A percentile compares a stretch with the other conserved stretches of the same genome.
Evolutionary conservation across 768 basidiomycete species (phyloP).

Genomic region (Kwoniella bestiolae): DNA sequence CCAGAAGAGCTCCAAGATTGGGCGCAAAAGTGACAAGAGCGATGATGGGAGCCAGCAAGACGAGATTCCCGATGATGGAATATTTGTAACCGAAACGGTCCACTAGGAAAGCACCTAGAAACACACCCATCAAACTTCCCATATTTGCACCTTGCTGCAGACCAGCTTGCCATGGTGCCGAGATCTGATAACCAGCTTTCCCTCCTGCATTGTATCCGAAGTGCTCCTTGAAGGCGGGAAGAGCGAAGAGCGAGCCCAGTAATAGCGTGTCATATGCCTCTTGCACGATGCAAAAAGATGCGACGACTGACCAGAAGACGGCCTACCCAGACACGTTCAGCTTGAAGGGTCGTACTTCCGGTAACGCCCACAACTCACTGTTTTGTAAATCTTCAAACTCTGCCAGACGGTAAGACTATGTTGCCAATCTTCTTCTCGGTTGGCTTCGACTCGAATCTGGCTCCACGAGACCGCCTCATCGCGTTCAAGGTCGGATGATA

Average conservation of each 20-base stretch:
- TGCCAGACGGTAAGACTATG: slow-evolving; percentile 30
- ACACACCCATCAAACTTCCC: slow-evolving; percentile 55
- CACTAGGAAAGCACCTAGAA: slow-evolving; percentile 53
- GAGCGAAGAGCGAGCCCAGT: slow-evolving; percentile 32
- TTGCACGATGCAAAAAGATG: slow-evolving; percentile 36
- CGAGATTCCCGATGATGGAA: slow-evolving; percentile 46
- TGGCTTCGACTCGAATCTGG: slow-evolving; percentile 23
- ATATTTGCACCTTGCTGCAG: slow-evolving; percentile 52
- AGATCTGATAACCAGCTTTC: slow-evolving; percentile 46
- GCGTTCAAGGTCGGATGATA: not conserved
- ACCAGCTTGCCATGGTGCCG: slow-evolving; percentile 57
- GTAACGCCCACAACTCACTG: too few relatives aligned
- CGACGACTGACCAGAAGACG: slow-evolving; percentile 33
- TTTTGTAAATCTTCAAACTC: slow-evolving; percentile 26
- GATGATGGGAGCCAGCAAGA: slow-evolving; percentile 36
- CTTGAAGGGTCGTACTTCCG: too few relatives aligned
- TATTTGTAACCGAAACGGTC: slow-evolving; percentile 55
- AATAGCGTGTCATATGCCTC: slow-evolving; percentile 37
- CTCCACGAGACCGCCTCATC: slow-evolving; percentile 4
- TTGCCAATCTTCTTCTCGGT: slow-evolving; percentile 35
- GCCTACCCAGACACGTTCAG: too few relatives aligned
- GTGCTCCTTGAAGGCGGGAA: slow-evolving; percentile 27
- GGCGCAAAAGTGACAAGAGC: slow-evolving; percentile 35
- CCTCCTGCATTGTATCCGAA: slow-evolving; percentile 18
- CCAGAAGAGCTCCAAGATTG: slow-evolving; percentile 24